Conservation (phyloP, 2,329 filamentous ascomycete genomes). For the Colletotrichum noveboracense region DNA sequence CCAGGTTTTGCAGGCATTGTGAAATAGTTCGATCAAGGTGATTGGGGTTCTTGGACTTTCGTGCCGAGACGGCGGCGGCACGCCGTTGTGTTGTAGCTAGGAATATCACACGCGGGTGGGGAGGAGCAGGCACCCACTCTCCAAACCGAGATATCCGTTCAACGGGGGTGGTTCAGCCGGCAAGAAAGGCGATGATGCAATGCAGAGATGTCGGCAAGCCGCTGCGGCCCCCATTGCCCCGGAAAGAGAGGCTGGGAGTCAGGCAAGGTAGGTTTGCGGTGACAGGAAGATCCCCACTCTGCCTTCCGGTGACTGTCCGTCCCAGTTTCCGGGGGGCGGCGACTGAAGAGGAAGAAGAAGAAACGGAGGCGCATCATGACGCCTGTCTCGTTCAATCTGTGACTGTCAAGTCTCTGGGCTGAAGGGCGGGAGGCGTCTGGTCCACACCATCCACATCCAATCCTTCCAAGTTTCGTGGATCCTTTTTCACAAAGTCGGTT, state of each 20-base stretch:
- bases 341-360: not conserved
- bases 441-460: not conserved
- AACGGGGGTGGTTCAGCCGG: not conserved
- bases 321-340: not conserved
- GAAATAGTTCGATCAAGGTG: not conserved
- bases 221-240: not conserved
- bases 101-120: not conserved
- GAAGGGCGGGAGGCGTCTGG: not conserved
- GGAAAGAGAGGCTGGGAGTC: conserved; percentile 11
- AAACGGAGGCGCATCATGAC: not conserved
- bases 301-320: not conserved
- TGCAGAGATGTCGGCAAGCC: conserved; percentile 1
- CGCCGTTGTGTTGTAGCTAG: not conserved
- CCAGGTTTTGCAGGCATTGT: not conserved
- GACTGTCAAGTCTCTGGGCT: not conserved
- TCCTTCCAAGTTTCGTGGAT: not conserved
- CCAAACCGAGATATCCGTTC: not conserved
- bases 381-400: not conserved
- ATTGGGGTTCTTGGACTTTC: not conserved
- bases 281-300: not conserved
- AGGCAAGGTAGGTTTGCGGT: not conserved
- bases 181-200: conserved; percentile 10
- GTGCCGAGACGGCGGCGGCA: not conserved
- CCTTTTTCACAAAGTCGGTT: not conserved
- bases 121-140: not conserved